These are phyloP conservation scores for Triangularia setosa DNA, from an alignment of 2,329 filamentous ascomycete species.

Conservation along the genomic window DNA sequence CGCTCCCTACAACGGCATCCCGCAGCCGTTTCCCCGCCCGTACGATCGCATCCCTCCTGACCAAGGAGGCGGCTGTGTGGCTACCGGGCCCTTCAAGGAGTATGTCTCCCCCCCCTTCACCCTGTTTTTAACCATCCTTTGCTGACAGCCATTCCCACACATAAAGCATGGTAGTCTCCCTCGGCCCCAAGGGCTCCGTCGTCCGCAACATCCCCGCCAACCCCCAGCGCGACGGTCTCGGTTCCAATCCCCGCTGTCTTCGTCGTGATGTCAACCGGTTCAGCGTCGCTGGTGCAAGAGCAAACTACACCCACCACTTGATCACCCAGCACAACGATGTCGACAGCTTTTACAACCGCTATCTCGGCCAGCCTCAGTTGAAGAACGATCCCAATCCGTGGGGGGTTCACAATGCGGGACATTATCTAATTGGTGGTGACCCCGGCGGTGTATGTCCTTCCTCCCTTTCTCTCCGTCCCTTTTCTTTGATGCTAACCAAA, in stretches of 20 bases:
- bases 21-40: constrained; percentile 32
- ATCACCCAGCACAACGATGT: constrained; percentile 37
- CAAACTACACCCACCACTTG: constrained; percentile 32
- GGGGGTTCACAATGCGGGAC: constrained; percentile 38
- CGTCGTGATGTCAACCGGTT: constrained; percentile 39
- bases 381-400: constrained; percentile 36
- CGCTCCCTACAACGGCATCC: constrained; percentile 27
- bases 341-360: constrained; percentile 37
- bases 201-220: constrained; percentile 32
- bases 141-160: neutral
- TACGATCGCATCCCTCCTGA: constrained; percentile 40
- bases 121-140: neutral
- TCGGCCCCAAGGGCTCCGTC: constrained; percentile 35
- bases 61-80: constrained; percentile 53
- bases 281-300: constrained; percentile 36
- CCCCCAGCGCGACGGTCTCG: constrained; percentile 33
- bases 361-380: constrained; percentile 36
- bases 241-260: constrained; percentile 41
- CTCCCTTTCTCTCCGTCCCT: constrained; percentile 24
- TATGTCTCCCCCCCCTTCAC: neutral
- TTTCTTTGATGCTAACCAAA: neutral
- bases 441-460: constrained; percentile 30
- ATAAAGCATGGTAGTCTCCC: constrained; percentile 38
- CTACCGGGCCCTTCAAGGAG: constrained; percentile 37
- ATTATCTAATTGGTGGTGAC: constrained; percentile 37